Evolutionary conservation across 176 grass and related monocot genomes (phyloP), one percentile per base, ranked within the genome.

Genomic region (Lolium rigidum): DNA sequence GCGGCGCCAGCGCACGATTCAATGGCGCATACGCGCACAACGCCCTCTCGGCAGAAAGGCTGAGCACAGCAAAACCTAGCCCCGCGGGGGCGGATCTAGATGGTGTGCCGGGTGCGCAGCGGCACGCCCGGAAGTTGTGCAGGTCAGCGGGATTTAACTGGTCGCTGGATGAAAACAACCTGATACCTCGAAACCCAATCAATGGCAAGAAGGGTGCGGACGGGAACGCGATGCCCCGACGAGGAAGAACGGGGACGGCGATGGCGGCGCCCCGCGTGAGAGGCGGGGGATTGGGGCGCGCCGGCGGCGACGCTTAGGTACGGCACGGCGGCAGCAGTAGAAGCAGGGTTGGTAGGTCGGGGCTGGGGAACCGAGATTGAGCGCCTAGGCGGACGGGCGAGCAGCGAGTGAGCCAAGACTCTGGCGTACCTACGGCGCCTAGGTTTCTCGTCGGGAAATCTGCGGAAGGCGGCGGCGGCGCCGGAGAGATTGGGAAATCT

Each of bases 401-500:
- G 46, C 72, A 52, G 72, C 72, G 72, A 52, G 72, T 75, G 14
- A 52, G 72, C 72, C 60, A 44, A 50, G 48, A 57, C 73, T 20
- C 49, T 18, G 48, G 49, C 62, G 21, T 75, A 51, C 22, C n/a
- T n/a, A n/a, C n/a, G 49, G 48, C 21, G 10, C 84, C 61, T 76
- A 4, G 72, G 41, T 58, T n/a, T n/a, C 52, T 56, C 63, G 65
- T 25, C 55, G 55, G 69, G 78, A 77, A 87, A 85, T 82, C 83
- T 61, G 70, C 62, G 31, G 47, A 60, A 50, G 46, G 83, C 77
- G 70, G 59, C 77, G 70, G 59, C 67, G 75, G 83, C 59, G 60
- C 43, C 14, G 82, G 51, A 26, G 63, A 49, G 82, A 85, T 82
- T 71, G 82, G 86, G 77, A 79, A 50, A 88, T 65, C 80, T 54